Conservation (phyloP, 257 asterid genomes). For the Henckelia pumila region DNA sequence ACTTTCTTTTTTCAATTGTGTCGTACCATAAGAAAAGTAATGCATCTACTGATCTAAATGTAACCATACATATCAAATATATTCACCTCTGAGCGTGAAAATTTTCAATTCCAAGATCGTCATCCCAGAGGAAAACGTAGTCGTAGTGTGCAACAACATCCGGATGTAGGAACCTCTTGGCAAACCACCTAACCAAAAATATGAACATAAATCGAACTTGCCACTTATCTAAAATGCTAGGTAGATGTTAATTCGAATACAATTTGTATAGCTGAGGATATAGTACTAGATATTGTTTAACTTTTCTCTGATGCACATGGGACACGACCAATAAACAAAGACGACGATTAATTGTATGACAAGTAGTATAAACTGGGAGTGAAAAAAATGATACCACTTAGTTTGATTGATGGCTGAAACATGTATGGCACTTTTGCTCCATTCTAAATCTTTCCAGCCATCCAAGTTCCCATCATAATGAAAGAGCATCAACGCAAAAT, state of each 20-base stretch:
- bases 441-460: constrained; percentile 65
- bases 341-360: too few species aligned
- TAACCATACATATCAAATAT: background rate
- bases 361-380: background rate
- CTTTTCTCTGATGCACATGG: background rate
- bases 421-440: constrained; percentile 58
- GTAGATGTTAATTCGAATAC: background rate
- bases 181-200: constrained; percentile 74
- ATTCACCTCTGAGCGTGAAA: constrained; percentile 60
- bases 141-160: constrained; percentile 59
- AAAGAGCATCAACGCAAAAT: constrained; percentile 65
- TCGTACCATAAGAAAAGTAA: too few species aligned
- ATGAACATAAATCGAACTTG: background rate
- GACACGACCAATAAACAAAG: too few species aligned
- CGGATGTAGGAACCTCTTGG: constrained; percentile 85
- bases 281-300: background rate
- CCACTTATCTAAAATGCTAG: background rate
- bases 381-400: constrained; percentile 48
- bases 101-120: constrained; percentile 74
- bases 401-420: constrained; percentile 73
- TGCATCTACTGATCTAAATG: background rate
- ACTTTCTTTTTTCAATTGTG: too few species aligned
- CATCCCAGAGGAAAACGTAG: constrained; percentile 81
- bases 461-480: constrained; percentile 75
- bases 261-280: background rate